A percentile compares a stretch with the other conserved stretches of the same genome.
Conservation (phyloP, 2,329 filamentous ascomycete species). For the Madurella fahalii region DNA sequence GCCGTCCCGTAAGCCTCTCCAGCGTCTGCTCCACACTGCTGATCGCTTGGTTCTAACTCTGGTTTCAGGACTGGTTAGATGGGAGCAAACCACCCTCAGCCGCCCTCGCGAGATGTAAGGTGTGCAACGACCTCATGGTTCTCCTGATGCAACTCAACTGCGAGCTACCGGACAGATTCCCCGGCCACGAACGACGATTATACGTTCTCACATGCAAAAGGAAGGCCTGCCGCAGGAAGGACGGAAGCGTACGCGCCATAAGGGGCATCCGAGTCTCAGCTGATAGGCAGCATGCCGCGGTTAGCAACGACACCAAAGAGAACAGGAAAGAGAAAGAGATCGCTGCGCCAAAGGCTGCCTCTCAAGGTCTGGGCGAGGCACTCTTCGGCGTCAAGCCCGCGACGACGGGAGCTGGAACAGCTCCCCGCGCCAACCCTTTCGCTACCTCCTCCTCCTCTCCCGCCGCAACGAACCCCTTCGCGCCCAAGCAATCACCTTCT, state of each 20-base stretch:
- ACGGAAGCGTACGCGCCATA: constrained; percentile 74
- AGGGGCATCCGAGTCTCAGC: constrained; percentile 60
- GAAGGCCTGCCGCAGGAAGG: constrained; percentile 74
- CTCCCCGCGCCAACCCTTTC: constrained; percentile 24
- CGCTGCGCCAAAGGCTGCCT: constrained; percentile 32
- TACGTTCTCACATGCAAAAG: constrained; percentile 81
- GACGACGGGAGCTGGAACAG: constrained; percentile 27
- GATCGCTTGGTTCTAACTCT: constrained; percentile 18
- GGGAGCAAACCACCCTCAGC: constrained; percentile 66
- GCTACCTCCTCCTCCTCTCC: constrained; percentile 16
- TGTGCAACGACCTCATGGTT: constrained; percentile 78
- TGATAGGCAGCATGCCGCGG: constrained; percentile 31
- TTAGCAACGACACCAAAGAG: constrained; percentile 21
- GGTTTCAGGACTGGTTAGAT: constrained; percentile 74
- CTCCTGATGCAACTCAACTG: constrained; percentile 88
- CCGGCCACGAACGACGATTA: constrained; percentile 78
- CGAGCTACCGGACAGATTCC: constrained; percentile 81
- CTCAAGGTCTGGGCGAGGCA: constrained; percentile 56
- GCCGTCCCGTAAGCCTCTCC: constrained; percentile 65
- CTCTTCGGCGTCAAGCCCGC: constrained; percentile 63
- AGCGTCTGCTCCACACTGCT: background rate
- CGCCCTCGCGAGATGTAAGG: constrained; percentile 75
- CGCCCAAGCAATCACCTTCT: constrained; percentile 31
- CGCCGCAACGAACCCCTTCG: constrained; percentile 55
- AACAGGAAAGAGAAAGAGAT: constrained; percentile 31